phyloP scores from a whole-genome alignment of 2,329 filamentous ascomycete genomes.

The Phaeosphaeriaceae sp. region DNA sequence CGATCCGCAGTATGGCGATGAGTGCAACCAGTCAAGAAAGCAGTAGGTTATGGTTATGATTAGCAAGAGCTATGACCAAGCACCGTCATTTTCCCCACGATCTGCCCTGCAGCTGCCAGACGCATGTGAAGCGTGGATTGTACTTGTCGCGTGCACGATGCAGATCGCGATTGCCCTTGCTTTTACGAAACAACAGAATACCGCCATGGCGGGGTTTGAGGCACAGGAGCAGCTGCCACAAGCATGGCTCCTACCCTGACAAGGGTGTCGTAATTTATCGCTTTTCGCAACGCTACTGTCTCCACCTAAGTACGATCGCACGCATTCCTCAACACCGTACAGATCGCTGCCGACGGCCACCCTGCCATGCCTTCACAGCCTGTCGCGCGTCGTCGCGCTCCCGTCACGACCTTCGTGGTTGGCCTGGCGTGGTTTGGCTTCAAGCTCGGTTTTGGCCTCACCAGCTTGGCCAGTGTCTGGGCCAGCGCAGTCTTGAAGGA shows the following conservation, averaged over 20 bases:
- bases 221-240: background rate
- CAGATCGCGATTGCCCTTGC: conserved; percentile 2
- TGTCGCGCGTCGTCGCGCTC: background rate
- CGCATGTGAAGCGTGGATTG: conserved; percentile 1
- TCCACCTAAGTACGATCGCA: background rate
- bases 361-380: background rate
- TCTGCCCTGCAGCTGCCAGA: conserved; percentile 8
- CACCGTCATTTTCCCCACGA: conserved; percentile 10
- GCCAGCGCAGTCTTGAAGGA: conserved; percentile 32
- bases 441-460: conserved; percentile 41
- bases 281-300: background rate
- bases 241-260: background rate
- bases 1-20: too few species aligned
- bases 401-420: conserved; percentile 15
- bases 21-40: too few species aligned
- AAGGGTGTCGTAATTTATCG: background rate
- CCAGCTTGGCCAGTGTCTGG: conserved; percentile 31
- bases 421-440: conserved; percentile 33
- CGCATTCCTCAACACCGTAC: background rate
- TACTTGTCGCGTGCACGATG: conserved; percentile 1
- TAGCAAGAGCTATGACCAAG: conserved; percentile 12
- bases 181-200: background rate
- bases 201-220: background rate
- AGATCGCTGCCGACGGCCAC: background rate
- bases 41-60: conserved; percentile 4